Evolutionary conservation across 495 filamentous ascomycete genomes (phyloP).

Genomic region (Paragyromitra xinjiangensis): DNA sequence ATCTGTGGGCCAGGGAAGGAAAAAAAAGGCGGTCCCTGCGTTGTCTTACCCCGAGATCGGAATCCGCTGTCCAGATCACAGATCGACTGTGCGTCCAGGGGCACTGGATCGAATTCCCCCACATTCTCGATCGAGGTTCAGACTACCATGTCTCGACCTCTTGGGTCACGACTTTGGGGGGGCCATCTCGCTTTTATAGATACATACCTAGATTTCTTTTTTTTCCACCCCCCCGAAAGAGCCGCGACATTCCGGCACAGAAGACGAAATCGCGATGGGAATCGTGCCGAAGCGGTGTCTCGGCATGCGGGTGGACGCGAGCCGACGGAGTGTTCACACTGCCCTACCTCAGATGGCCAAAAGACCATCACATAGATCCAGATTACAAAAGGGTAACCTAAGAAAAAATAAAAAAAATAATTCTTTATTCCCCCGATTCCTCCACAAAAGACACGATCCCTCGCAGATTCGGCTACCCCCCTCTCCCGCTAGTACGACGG

Average conservation of each 20-base stretch:
- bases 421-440: conserved; percentile 24
- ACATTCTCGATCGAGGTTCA: conserved; percentile 26
- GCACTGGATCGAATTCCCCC: conserved; percentile 39
- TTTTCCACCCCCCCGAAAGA: neutral
- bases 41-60: conserved; percentile 47
- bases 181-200: neutral
- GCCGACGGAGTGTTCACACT: conserved; percentile 15
- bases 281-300: conserved; percentile 8
- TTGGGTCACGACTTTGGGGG: conserved; percentile 31
- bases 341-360: no score
- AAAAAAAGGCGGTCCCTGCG: conserved; percentile 39
- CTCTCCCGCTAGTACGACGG: conserved; percentile 13
- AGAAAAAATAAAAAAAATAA: conserved; percentile 18
- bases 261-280: conserved; percentile 30
- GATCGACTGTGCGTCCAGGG: conserved; percentile 44
- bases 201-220: conserved; percentile 11
- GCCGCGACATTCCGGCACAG: conserved; percentile 3
- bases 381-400: conserved; percentile 34
- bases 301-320: conserved; percentile 18
- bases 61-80: conserved; percentile 37
- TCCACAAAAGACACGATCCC: conserved; percentile 29
- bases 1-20: conserved; percentile 24
- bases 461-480: conserved; percentile 12
- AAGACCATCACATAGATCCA: neutral
- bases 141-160: conserved; percentile 17